Evolutionary conservation across 108 stramenopile species (phyloP), one percentile per base, ranked within the genome.

Genomic region (Epithemia pelagica): DNA sequence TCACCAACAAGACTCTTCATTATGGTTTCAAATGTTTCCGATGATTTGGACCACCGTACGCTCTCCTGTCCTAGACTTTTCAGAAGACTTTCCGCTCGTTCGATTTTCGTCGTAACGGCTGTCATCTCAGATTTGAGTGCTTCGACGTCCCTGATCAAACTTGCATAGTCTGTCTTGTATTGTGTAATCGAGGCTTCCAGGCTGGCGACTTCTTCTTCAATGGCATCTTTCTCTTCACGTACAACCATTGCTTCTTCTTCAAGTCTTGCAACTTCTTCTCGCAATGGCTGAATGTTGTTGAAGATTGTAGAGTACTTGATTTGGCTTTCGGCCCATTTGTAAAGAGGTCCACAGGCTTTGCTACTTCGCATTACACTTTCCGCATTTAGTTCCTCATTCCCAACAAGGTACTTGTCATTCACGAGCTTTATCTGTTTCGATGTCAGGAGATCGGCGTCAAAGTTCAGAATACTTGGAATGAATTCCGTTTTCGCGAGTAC

Each of bases 341-440:
- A 98, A 21, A 99, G 87, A 24, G 99, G 98, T 21, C 98, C 99
- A 66, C 98, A 99, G 21, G 99, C 99, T 66, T 87, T 91, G 70
- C 84, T 88, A 60, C 84, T 85, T 59, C 89, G 76, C 69, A 54
- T 87, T 2, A 88, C 83, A 62, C 65, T 78, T 58, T 92, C 89
- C 20, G 78, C 73, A 19, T 77, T 82, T 2, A 89, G 73, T 25
- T 84, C 88, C 26, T 80, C 54, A 60, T 87, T 94, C 0, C 88
- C 92, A 62, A 88, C 87, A 10, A 96, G 68, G 64, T 95, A 95
- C 30, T 90, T 92, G 2, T 89, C 88, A 58, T 73, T 65, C 23
- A 96, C 94, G 10, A 92, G 54, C 64, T 88, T 89, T 54, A 95
- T 95, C 66, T 90, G 87, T 31, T 80, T 77, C 24, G 78, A 67